Evolutionary conservation across 108 stramenopile species (phyloP).

Genomic region (Conticribra guillardii): DNA sequence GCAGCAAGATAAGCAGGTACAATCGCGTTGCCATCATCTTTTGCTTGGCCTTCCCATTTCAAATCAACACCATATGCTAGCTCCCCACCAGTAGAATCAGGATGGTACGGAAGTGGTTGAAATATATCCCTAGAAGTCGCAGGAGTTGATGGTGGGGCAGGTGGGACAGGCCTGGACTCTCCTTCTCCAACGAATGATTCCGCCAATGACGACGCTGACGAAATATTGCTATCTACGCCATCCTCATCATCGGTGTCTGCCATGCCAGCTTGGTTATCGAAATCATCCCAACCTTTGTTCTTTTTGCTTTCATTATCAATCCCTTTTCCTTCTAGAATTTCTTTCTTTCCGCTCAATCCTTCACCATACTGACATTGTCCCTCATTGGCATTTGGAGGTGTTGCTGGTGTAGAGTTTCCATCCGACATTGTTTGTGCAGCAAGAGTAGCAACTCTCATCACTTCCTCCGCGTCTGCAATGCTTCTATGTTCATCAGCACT

Average conservation of each 20-base stretch:
- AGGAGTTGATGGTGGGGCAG: constrained; percentile 50
- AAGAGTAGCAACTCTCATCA: constrained; percentile 23
- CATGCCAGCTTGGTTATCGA: constrained; percentile 16
- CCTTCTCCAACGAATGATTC: constrained; percentile 41
- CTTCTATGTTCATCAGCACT: constrained; percentile 12
- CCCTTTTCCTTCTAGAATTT: neutral
- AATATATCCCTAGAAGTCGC: constrained; percentile 36
- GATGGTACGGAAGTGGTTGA: constrained; percentile 27
- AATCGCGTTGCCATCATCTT: neutral
- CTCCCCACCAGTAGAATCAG: constrained; percentile 25
- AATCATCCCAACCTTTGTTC: too few species aligned
- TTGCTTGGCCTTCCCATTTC: constrained; percentile 1
- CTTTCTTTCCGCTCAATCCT: neutral
- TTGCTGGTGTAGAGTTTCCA: constrained; percentile 23
- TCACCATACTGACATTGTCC: neutral
- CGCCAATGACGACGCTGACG: constrained; percentile 33
- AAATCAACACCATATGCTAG: constrained; percentile 34
- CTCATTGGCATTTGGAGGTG: constrained; percentile 2
- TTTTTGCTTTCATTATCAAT: neutral
- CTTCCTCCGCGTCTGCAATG: constrained; percentile 26
- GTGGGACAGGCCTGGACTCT: constrained; percentile 39
- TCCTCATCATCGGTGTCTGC: constrained; percentile 14
- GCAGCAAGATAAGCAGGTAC: neutral
- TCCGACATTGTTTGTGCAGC: constrained; percentile 13
- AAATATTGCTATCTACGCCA: constrained; percentile 20